A percentile compares a stretch with the other conserved stretches of the same genome.
Conservation (phyloP, 2,329 filamentous ascomycete genomes). For the Sporothrix brunneoviolacea region DNA sequence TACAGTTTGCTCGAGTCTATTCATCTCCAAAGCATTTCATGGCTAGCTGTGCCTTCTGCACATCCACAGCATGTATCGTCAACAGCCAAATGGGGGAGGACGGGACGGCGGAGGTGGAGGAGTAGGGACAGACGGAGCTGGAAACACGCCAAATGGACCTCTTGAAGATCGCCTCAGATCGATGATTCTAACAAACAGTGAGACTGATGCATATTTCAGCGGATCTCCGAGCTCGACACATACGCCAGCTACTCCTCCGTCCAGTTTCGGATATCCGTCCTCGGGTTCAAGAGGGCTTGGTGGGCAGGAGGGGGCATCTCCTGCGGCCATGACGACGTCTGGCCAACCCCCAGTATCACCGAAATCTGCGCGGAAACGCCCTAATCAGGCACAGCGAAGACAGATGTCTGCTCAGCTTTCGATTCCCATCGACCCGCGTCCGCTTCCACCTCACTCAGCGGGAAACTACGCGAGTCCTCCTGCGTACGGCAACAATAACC, state of each 20-base stretch:
- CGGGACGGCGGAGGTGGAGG: constrained; percentile 4
- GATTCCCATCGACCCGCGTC: constrained; percentile 46
- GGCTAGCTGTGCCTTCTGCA: constrained; percentile 7
- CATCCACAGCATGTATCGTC: constrained; percentile 11
- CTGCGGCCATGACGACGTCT: background rate
- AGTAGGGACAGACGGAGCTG: background rate
- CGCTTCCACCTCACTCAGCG: constrained; percentile 25
- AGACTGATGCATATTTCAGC: background rate
- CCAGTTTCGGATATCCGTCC: background rate
- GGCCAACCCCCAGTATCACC: constrained; percentile 12
- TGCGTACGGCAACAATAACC: constrained; percentile 26
- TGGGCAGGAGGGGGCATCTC: background rate
- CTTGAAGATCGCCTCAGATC: constrained; percentile 21
- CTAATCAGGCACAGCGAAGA: constrained; percentile 57
- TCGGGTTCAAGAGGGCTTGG: background rate
- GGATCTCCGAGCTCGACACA: background rate
- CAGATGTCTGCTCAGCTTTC: constrained; percentile 56
- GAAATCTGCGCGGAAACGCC: constrained; percentile 37
- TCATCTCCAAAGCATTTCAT: constrained; percentile 5
- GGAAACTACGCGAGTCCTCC: constrained; percentile 26
- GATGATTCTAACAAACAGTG: constrained; percentile 20
- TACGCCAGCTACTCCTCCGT: background rate
- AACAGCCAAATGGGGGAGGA: constrained; percentile 7
- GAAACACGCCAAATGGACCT: constrained; percentile 5
- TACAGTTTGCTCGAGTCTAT: background rate